Evolutionary conservation across 345 rosid species (phyloP), one percentile per base, ranked within the genome.

Genomic region (Corymbia maculata): DNA sequence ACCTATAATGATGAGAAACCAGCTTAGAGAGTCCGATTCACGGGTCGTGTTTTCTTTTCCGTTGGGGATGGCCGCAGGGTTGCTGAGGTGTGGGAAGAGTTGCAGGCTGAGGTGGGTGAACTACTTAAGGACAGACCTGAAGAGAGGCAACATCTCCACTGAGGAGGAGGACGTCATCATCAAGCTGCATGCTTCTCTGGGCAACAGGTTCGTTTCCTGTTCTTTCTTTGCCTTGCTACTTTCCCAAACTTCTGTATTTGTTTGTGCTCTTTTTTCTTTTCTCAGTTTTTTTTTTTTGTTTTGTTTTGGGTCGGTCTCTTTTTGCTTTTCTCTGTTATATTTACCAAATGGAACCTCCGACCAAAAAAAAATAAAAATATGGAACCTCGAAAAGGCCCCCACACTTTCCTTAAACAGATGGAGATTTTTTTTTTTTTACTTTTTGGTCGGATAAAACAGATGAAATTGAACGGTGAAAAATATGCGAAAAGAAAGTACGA

Each of bases 81-180:
- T 97, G 66, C 89, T 94, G 86, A 95, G 99, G 91, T 97, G 99
- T 49, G 99, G 98, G 47, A 97, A 96, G 91, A 96, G 99, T 86
- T 97, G 99, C 92, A 91, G 98, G 89, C 91, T 97, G 89, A 91
- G 99, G 90, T 97, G 99, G 99, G 93, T 95, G 82, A 97, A 97
- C 85, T 96, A 97, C 90, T 88, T 97, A 86, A 93, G 93, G 92
- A 85, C 92, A 11, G 98, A 96, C 90, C 87, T 97, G 89, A 97
- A 93, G 91, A 94, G 99, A 49, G 99, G 99, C 45, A 95, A 94
- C 79, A 94, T 97, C 44, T 89, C 98, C 12, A 8, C 91, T 0
- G 92, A 91, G 87, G 99, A 97, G 89, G 99, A 96, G 79, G 95
- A 93, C 21, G 59, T 92, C 86, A 93, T 97, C 89, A 90, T 94